Conservation (phyloP, 108 stramenopile genomes). For the Pinguiococcus pyrenoidosus region DNA sequence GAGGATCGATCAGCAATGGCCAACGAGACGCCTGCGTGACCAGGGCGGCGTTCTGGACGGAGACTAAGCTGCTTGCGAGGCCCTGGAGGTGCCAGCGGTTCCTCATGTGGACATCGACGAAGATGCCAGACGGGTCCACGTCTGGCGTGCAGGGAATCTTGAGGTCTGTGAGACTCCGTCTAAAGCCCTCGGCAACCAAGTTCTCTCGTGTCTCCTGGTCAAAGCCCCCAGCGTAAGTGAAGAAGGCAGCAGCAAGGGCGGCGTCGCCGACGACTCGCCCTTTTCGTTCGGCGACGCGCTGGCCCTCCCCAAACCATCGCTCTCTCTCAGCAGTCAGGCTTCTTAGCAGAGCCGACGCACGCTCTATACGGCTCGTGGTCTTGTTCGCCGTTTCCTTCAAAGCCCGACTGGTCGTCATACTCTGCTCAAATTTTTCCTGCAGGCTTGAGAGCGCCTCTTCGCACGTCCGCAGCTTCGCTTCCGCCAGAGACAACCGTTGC, state of each 20-base stretch:
- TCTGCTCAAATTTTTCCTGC: slow-evolving; percentile 25
- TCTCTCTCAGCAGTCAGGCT: too few relatives aligned
- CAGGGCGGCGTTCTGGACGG: slow-evolving; percentile 35
- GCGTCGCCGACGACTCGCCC: too few relatives aligned
- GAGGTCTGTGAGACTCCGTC: too few relatives aligned
- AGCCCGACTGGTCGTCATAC: slow-evolving; percentile 26
- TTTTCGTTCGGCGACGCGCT: too few relatives aligned
- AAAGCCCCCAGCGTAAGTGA: too few relatives aligned
- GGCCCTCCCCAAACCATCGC: too few relatives aligned
- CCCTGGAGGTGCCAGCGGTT: slow-evolving; percentile 32
- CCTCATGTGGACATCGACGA: slow-evolving; percentile 25
- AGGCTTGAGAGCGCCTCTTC: slow-evolving; percentile 18
- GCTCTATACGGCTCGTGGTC: too few relatives aligned
- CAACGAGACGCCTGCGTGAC: slow-evolving; percentile 25
- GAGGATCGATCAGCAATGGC: slow-evolving; percentile 40
- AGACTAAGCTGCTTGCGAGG: slow-evolving; percentile 24
- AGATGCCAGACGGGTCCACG: slow-evolving; percentile 15
- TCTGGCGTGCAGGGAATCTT: too few relatives aligned
- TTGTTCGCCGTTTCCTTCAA: slow-evolving; percentile 22
- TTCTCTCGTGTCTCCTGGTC: too few relatives aligned
- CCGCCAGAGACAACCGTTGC: slow-evolving; percentile 22
- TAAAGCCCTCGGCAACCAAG: too few relatives aligned
- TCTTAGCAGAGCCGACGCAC: too few relatives aligned
- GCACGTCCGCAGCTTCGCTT: slow-evolving; percentile 19
- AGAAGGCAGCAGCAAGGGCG: too few relatives aligned